phyloP scores from a whole-genome alignment of 1,284 basidiomycete genomes.

The Pterulicium gracile region DNA sequence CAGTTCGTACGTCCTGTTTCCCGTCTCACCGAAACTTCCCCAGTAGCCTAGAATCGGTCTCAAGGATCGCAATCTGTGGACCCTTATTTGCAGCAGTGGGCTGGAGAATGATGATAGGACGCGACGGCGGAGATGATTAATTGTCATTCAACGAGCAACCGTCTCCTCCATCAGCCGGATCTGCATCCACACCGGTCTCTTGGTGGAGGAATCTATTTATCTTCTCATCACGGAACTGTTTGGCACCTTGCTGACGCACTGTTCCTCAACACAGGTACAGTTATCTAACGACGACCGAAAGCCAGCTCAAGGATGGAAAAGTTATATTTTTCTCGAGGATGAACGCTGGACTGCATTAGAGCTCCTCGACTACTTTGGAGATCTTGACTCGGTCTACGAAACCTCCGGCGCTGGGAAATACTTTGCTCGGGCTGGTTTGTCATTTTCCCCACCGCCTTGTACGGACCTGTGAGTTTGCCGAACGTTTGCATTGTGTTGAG shows the following conservation, averaged over 20 bases:
- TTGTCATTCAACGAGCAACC: background rate
- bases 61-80: too few species aligned
- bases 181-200: too few species aligned
- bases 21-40: too few species aligned
- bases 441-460: slow-evolving; percentile 15
- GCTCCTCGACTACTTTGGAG: slow-evolving; percentile 12
- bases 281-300: slow-evolving; percentile 16
- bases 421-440: slow-evolving; percentile 15
- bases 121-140: background rate
- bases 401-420: slow-evolving; percentile 16
- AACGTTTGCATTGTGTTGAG: too few species aligned
- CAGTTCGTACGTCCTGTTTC: too few species aligned
- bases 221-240: slow-evolving; percentile 1
- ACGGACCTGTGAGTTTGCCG: slow-evolving; percentile 5
- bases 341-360: slow-evolving; percentile 9
- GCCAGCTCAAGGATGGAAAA: slow-evolving; percentile 13
- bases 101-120: background rate
- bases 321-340: slow-evolving; percentile 13
- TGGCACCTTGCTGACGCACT: background rate
- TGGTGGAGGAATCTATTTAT: too few species aligned
- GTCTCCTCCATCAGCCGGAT: too few species aligned
- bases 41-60: too few species aligned
- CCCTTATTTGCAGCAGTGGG: too few species aligned
- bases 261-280: slow-evolving; percentile 8
- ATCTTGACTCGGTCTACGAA: slow-evolving; percentile 13